phyloP scores from a whole-genome alignment of 331 rosid genomes.

The Stylosanthes scabra region DNA sequence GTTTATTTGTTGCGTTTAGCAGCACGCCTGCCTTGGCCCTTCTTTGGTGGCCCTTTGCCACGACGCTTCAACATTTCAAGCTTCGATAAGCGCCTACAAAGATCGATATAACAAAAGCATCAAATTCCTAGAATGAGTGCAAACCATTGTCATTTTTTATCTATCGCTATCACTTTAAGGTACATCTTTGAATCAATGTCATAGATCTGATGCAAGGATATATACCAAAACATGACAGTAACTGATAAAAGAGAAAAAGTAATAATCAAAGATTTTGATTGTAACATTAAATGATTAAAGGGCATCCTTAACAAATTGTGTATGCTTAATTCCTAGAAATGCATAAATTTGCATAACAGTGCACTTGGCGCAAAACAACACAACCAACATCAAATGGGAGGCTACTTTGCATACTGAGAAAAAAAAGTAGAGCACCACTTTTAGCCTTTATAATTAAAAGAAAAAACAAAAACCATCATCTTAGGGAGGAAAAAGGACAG shows the following conservation, averaged over 20 bases:
- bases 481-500: no score
- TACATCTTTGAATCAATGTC: not conserved
- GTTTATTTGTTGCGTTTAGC: conserved; percentile 78
- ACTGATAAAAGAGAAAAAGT: no score
- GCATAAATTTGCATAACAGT: conserved; percentile 17
- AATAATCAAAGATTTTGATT: no score
- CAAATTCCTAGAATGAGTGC: conserved; percentile 10
- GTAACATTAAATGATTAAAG: no score
- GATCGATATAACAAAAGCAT: conserved; percentile 31
- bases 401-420: no score
- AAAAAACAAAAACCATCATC: no score
- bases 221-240: no score
- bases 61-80: conserved; percentile 99
- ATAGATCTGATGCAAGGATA: no score
- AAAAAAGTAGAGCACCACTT: no score
- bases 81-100: conserved; percentile 76
- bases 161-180: no score
- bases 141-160: not conserved
- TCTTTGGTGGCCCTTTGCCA: conserved; percentile 96
- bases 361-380: conserved; percentile 27
- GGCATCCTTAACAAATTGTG: no score
- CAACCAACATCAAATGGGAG: conserved; percentile 25
- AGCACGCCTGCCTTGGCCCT: conserved; percentile 95
- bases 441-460: no score
- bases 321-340: not conserved